Evolutionary conservation across 2,329 filamentous ascomycete genomes (phyloP), one percentile per base, ranked within the genome.

Genomic region (Cladosporium halotolerans): DNA sequence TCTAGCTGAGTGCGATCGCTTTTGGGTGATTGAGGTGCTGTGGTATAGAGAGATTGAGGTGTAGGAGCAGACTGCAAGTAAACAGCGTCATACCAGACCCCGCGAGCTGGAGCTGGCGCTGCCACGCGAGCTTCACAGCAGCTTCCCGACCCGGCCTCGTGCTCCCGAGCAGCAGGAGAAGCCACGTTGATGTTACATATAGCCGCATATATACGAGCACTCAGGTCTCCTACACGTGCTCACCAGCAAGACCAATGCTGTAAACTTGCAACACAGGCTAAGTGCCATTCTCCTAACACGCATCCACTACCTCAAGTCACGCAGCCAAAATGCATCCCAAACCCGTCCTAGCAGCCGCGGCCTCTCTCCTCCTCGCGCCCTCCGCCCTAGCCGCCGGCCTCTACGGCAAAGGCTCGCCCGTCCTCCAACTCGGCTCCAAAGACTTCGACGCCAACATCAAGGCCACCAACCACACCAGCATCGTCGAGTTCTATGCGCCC

Each of bases 371-470:
- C 58, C 79, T 86, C 57, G 78, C 82, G 53, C 67, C 88, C 48
- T 82, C 86, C 31, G 78, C 79, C 47, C 79, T 79, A 53, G 82
- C 84, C 51, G 85, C 87, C 60, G 83, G 82, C 60, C 72, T 99
- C 56, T 99, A 99, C 74, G 75, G 83, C 56, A 95, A 92, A 75
- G 88, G 79, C 69, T 96, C 91, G 2, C 84, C 88, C 10, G 93
- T 99, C 41, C 70, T 97, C 41, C 89, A 95, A 70, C 74, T 97
- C 59, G 84, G 86, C 63, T 79, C 79, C 54, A 88, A 86, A 71
- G 87, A 79, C 64, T 97, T 95, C 71, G 84, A 92, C 67, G 81
- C 79, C 58, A 74, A 96, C 60, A 90, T 99, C 70, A 83, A 86
- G 44, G 84, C 88, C 67, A 96, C 90, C 28, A 96, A 96, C 68